Conservation (phyloP, 805 yeast species). For the Priceomyces haplophilus region DNA sequence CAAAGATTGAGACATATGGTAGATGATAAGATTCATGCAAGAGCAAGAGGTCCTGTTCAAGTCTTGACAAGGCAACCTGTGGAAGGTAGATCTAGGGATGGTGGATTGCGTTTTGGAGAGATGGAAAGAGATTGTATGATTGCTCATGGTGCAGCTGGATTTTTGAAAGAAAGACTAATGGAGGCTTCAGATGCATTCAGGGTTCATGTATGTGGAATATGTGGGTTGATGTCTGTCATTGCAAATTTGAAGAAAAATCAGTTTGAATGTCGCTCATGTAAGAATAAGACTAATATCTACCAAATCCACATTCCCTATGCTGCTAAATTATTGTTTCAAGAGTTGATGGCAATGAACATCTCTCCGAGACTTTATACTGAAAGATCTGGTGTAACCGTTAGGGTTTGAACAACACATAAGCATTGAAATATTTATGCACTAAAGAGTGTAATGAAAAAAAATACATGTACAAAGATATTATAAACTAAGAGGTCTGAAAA, state of each 20-base stretch:
- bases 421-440: not conserved
- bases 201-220: slow-evolving; percentile 96
- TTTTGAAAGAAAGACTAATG: slow-evolving; percentile 95
- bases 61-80: slow-evolving; percentile 97
- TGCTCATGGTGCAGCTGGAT: slow-evolving; percentile 99
- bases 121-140: slow-evolving; percentile 99
- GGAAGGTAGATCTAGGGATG: slow-evolving; percentile 98
- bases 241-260: slow-evolving; percentile 97
- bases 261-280: slow-evolving; percentile 97
- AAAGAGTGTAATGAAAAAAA: slow-evolving; percentile 2
- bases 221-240: slow-evolving; percentile 97
- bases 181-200: slow-evolving; percentile 99
- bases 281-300: slow-evolving; percentile 95
- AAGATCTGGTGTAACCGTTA: slow-evolving; percentile 57
- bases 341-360: slow-evolving; percentile 98
- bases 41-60: slow-evolving; percentile 99
- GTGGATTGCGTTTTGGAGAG: slow-evolving; percentile 98
- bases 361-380: slow-evolving; percentile 97
- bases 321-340: slow-evolving; percentile 96
- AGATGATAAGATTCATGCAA: slow-evolving; percentile 97
- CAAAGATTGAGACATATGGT: slow-evolving; percentile 99
- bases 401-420: slow-evolving; percentile 15
- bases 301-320: slow-evolving; percentile 98
- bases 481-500: not conserved
- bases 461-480: slow-evolving; percentile 2